Evolutionary conservation across 148 eudicot species (phyloP), one percentile per base, ranked within the genome.

Genomic region (Amaranthus cruentus): DNA sequence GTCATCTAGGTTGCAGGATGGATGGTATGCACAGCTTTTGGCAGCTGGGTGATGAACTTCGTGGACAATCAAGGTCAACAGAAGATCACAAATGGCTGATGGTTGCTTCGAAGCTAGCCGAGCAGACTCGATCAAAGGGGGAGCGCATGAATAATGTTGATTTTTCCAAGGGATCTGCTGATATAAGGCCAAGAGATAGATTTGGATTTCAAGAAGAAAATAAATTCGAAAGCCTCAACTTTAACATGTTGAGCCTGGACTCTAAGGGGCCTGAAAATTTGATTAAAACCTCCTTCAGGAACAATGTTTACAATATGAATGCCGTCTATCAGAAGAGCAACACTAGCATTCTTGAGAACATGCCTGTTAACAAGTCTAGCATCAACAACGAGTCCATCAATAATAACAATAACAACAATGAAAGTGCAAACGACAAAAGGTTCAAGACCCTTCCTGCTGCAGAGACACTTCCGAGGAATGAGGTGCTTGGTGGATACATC

Each of bases 361-460:
- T 90, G 73, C 53, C 85, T 38, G 69, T 79, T 53, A 84, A 79
- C 85, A 95, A 90, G 85, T 84, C 87, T 73, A 80, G 55, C 67
- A 57, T 79, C 75, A 86, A 76, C 76, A 87, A 87, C 82, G 97
- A 91, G 83, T 75, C 77, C 69, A 87, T 73, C 56, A 81, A 61
- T 71, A 82, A 42, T 76, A 79, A 75, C 65, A 77, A 73, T 71
- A 86, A 79, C 78, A 79, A 84, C 46, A 84, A 55, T 75, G 85
- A 71, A 46, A 87, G 80, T 77, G 72, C 76, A 21, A 86, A 71
- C 73, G 98, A 91, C 58, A 95, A 90, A 85, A 90, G 97, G 88
- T 95, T 95, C 81, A 95, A 95, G 88, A 91, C 98, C 55, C 83
- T 91, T 82, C 98, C 98, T 74, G 96, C 93, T 5, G 93, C 98